Percentiles rank a stretch among this genome's conserved stretches.
These are phyloP conservation scores for Vachellia collinsii DNA, from an alignment of 306 rosid species.

Conservation along the genomic window DNA sequence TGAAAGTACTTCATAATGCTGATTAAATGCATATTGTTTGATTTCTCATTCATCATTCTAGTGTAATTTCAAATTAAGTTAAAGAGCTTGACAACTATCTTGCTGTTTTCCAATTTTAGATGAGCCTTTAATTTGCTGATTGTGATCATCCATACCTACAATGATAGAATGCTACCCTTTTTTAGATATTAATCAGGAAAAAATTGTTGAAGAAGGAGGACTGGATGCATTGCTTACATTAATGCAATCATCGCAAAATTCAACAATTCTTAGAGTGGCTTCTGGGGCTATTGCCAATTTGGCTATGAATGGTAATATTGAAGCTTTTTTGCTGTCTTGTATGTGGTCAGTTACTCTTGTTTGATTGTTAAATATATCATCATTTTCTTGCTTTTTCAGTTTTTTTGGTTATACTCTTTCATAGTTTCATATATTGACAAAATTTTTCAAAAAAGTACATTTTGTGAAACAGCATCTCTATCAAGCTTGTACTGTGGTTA, in stretches of 20 bases:
- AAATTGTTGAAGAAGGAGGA: slow-evolving; percentile 74
- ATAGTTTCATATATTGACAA: background rate
- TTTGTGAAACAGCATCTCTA: background rate
- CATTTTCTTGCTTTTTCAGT: background rate
- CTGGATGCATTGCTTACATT: slow-evolving; percentile 64
- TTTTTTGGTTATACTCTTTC: background rate
- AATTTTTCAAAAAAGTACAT: background rate
- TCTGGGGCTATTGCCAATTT: slow-evolving; percentile 79
- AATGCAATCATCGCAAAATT: slow-evolving; percentile 57
- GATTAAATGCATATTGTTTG: background rate
- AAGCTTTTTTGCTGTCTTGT: slow-evolving; percentile 1
- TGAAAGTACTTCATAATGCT: background rate
- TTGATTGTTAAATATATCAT: background rate
- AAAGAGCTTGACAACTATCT: background rate
- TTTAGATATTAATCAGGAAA: slow-evolving; percentile 69
- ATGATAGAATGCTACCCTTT: slow-evolving; percentile 17
- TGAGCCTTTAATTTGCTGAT: background rate
- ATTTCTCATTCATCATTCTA: slow-evolving; percentile 8
- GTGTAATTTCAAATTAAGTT: background rate
- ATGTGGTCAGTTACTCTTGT: background rate
- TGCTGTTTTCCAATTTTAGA: background rate
- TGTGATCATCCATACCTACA: background rate
- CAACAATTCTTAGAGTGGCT: slow-evolving; percentile 71
- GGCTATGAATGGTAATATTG: slow-evolving; percentile 71
- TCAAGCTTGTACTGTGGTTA: background rate